phyloP scores from a whole-genome alignment of 1,139 yeast species.

The Blastobotrys elegans region DNA sequence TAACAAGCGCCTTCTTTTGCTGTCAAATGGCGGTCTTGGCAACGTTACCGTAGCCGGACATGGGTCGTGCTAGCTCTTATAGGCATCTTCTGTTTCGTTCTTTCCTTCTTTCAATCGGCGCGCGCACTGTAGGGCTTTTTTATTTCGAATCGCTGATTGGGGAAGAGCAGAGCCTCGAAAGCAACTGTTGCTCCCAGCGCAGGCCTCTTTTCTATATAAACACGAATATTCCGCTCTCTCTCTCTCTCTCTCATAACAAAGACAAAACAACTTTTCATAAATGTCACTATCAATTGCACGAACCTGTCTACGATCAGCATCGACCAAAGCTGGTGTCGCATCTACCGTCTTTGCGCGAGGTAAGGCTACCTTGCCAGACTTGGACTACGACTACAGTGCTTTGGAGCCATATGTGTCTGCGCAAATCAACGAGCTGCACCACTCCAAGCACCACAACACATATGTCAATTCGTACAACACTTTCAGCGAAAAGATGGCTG shows the following conservation, averaged over 20 bases:
- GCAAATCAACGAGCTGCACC: slow-evolving; percentile 80
- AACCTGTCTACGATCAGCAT: slow-evolving; percentile 7
- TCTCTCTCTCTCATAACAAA: background rate
- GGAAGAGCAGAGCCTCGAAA: no score
- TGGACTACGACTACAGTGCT: slow-evolving; percentile 83
- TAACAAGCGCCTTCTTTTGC: no score
- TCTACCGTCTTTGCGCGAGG: slow-evolving; percentile 11
- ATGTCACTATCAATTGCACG: slow-evolving; percentile 14
- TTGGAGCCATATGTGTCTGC: slow-evolving; percentile 89
- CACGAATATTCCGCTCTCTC: background rate
- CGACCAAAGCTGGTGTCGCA: background rate
- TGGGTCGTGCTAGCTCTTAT: no score
- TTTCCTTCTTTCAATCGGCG: no score
- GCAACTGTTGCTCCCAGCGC: background rate
- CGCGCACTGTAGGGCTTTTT: no score
- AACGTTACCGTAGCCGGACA: no score
- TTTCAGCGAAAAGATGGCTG: slow-evolving; percentile 72
- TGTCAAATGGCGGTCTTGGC: no score
- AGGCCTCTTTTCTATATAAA: background rate
- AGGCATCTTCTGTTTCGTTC: no score
- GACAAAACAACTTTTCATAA: background rate
- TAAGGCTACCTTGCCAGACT: slow-evolving; percentile 54
- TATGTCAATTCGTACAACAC: slow-evolving; percentile 86
- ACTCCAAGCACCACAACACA: slow-evolving; percentile 92
- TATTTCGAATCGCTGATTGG: no score